Percentiles rank a stretch among this genome's conserved stretches.
These are phyloP conservation scores for Parachlorella kessleri DNA, from an alignment of 139 green algal genomes.

Conservation along the genomic window DNA sequence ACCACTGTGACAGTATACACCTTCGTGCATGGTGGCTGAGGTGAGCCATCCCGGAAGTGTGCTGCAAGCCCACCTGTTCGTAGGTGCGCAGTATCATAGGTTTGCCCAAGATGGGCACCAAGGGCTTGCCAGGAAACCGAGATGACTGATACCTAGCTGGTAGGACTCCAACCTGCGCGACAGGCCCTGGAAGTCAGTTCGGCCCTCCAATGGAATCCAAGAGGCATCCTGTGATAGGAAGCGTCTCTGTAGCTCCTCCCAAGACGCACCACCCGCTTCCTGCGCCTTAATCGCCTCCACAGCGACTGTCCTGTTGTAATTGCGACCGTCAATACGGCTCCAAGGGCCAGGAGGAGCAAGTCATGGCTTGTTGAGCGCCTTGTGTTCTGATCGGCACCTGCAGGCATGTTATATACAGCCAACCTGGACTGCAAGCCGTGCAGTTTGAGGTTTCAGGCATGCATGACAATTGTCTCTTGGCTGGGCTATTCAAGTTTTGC, in stretches of 20 bases:
- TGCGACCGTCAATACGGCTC: too few species aligned
- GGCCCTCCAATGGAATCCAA: not conserved
- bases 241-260: not conserved
- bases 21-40: not conserved
- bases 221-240: not conserved
- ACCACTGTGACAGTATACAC: not conserved
- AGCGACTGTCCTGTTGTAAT: too few species aligned
- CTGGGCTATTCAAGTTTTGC: too few species aligned
- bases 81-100: slow-evolving; percentile 77
- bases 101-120: slow-evolving; percentile 65
- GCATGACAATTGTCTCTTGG: too few species aligned
- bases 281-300: not conserved
- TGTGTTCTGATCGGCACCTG: too few species aligned
- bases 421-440: too few species aligned
- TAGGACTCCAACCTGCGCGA: slow-evolving; percentile 25
- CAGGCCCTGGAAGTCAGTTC: too few species aligned
- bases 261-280: not conserved
- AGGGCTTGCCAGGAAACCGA: slow-evolving; percentile 74
- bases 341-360: too few species aligned
- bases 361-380: too few species aligned
- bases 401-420: too few species aligned
- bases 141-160: slow-evolving; percentile 65
- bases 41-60: not conserved
- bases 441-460: too few species aligned
- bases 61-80: slow-evolving; percentile 51